phyloP scores from a whole-genome alignment of 495 filamentous ascomycete species.

The Penicillium chermesinum region DNA sequence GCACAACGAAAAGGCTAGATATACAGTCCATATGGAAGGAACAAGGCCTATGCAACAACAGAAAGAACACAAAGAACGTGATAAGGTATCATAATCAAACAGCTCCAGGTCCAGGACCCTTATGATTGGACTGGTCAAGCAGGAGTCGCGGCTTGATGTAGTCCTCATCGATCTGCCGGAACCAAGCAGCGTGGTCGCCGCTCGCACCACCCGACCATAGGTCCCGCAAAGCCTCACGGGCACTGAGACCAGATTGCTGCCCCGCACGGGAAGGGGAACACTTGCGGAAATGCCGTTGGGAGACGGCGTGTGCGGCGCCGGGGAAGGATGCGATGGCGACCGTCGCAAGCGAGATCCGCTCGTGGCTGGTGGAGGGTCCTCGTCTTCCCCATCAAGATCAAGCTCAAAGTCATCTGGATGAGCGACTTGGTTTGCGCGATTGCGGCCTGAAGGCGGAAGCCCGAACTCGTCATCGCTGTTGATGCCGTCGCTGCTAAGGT shows the following conservation, averaged over 20 bases:
- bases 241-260: slow-evolving; percentile 28
- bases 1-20: slow-evolving; percentile 24
- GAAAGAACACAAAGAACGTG: slow-evolving; percentile 11
- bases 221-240: slow-evolving; percentile 65
- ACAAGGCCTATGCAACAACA: slow-evolving; percentile 12
- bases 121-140: slow-evolving; percentile 63
- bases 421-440: slow-evolving; percentile 53
- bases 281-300: slow-evolving; percentile 17
- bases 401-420: slow-evolving; percentile 51
- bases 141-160: slow-evolving; percentile 93
- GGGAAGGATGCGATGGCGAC: slow-evolving; percentile 48
- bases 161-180: slow-evolving; percentile 89
- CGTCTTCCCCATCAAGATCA: slow-evolving; percentile 38
- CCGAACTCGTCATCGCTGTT: slow-evolving; percentile 51
- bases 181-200: slow-evolving; percentile 88
- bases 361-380: slow-evolving; percentile 46
- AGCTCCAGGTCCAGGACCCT: slow-evolving; percentile 38
- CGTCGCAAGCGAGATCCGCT: slow-evolving; percentile 45
- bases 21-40: slow-evolving; percentile 20
- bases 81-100: slow-evolving; percentile 31
- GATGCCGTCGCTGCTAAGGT: slow-evolving; percentile 37
- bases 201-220: slow-evolving; percentile 64
- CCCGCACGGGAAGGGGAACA: slow-evolving; percentile 30
- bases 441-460: slow-evolving; percentile 45
- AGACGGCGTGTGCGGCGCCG: slow-evolving; percentile 15